Evolutionary conservation across 768 basidiomycete genomes (phyloP).

Genomic region (Coprinopsis sp.): DNA sequence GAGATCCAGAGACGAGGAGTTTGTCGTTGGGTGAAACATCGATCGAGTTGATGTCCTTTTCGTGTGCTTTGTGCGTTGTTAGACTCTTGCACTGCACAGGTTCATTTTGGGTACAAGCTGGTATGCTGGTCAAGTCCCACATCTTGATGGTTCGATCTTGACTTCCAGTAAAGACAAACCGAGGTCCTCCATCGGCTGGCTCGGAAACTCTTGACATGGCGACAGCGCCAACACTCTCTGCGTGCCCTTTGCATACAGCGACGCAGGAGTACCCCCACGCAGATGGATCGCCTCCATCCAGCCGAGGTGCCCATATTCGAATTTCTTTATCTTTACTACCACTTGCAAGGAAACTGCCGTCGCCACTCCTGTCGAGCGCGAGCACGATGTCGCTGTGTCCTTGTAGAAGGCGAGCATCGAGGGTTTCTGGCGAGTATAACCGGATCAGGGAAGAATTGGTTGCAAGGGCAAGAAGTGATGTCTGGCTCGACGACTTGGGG

Average conservation of each 20-base stretch:
- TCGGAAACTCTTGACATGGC: conserved; percentile 63
- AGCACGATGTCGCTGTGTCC: conserved; percentile 93
- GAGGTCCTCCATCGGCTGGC: conserved; percentile 27
- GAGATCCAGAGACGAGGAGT: conserved; percentile 88
- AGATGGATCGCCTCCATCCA: conserved; percentile 10
- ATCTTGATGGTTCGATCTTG: conserved; percentile 98
- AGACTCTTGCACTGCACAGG: conserved; percentile 65
- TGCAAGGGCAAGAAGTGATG: conserved; percentile 77
- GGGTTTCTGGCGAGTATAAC: conserved; percentile 69
- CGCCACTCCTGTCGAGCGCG: conserved; percentile 64
- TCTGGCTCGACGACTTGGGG: conserved; percentile 26
- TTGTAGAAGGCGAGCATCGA: conserved; percentile 81
- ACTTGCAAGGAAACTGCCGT: conserved; percentile 74
- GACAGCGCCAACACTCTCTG: conserved; percentile 89
- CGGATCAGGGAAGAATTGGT: conserved; percentile 96
- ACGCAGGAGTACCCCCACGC: conserved; percentile 68
- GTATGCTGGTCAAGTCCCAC: conserved; percentile 82
- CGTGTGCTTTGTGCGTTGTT: conserved; percentile 86
- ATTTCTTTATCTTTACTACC: conserved; percentile 92
- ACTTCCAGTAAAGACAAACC: conserved; percentile 90
- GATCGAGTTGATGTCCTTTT: conserved; percentile 97
- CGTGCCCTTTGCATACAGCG: conserved; percentile 87
- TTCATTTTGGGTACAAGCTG: conserved; percentile 23
- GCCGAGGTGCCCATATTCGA: conserved; percentile 67
- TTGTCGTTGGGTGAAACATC: conserved; percentile 89